phyloP scores from a whole-genome alignment of 345 rosid genomes.

The Citrus hindsii region DNA sequence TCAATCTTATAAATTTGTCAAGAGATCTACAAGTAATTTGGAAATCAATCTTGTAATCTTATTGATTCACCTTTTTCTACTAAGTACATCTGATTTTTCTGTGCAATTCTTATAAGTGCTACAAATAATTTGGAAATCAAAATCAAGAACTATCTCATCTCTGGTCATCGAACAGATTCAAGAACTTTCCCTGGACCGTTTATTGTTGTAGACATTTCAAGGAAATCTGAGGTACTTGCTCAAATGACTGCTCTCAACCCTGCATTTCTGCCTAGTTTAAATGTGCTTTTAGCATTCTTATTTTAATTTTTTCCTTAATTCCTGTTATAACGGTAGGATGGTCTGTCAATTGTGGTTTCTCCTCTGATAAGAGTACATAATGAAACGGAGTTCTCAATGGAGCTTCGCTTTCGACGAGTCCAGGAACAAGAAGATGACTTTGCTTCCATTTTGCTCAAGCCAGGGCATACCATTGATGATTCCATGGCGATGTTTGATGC shows the following conservation, averaged over 20 bases:
- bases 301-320: neutral
- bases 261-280: neutral
- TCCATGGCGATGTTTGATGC: conserved; percentile 80
- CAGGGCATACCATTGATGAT: conserved; percentile 81
- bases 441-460: conserved; percentile 59
- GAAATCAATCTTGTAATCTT: neutral
- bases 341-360: conserved; percentile 73
- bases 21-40: too few relatives aligned
- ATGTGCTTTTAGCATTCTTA: conserved; percentile 1
- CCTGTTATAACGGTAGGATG: conserved; percentile 50
- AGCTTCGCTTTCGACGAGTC: conserved; percentile 73
- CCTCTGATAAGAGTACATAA: conserved; percentile 83
- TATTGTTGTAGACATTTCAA: conserved; percentile 66
- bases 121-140: conserved; percentile 3
- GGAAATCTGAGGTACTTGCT: conserved; percentile 60
- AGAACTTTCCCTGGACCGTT: conserved; percentile 88
- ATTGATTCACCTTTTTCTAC: neutral
- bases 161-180: conserved; percentile 52
- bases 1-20: neutral
- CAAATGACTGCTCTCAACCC: conserved; percentile 15
- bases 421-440: conserved; percentile 50
- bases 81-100: neutral
- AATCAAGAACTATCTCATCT: conserved; percentile 1
- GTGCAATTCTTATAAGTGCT: neutral
- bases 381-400: conserved; percentile 73